Evolutionary conservation across 2,329 filamentous ascomycete genomes (phyloP), one percentile per base, ranked within the genome.

Genomic region (Sclerotinia spermophila): DNA sequence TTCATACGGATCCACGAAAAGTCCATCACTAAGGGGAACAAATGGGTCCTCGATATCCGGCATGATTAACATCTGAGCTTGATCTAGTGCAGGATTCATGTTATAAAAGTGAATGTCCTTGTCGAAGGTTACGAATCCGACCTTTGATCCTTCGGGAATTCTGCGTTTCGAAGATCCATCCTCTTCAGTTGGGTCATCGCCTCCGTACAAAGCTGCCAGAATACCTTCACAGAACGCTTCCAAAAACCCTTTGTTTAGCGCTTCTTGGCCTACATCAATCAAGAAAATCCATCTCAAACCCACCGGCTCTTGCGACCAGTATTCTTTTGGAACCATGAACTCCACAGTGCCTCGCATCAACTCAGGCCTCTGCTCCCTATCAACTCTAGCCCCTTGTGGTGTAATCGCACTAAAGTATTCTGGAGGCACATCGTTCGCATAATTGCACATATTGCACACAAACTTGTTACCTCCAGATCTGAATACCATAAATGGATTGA

Each of bases 401-500:
- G 93, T 95, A 38, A 93, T 93, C 27, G 96, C 94, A 69, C 93
- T 92, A 80, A 97, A 99, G 81, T 99, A 99, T 79, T 97, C 95
- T 1, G 92, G 82, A 0, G 93, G 85, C 0, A 96, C 96, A 78
- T 99, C 96, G 79, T 98, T 99, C 65, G 96, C 94, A 80, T 98
- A 97, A 33, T 92, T 96, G 83, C 96, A 99, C 82, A 99, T 92
- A 79, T 99, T 99, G 84, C 96, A 99, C 67, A 97, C 93, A 80
- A 97, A 96, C 80, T 97, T 97, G 82, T 95, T 97, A 71, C 96
- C 96, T 51, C 95, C 95, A 24, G 92, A 91, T 71, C 92, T 88
- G 85, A 99, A 99, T 79, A 94, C 92, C 96, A 99, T 98, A 80
- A 99, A 99, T 2, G 96, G 96, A 79, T 99, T 99, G 82, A 99